A percentile compares a stretch with the other conserved stretches of the same genome.
Evolutionary conservation across 2,329 filamentous ascomycete genomes (phyloP).

Genomic region (Cercospora berteroae): DNA sequence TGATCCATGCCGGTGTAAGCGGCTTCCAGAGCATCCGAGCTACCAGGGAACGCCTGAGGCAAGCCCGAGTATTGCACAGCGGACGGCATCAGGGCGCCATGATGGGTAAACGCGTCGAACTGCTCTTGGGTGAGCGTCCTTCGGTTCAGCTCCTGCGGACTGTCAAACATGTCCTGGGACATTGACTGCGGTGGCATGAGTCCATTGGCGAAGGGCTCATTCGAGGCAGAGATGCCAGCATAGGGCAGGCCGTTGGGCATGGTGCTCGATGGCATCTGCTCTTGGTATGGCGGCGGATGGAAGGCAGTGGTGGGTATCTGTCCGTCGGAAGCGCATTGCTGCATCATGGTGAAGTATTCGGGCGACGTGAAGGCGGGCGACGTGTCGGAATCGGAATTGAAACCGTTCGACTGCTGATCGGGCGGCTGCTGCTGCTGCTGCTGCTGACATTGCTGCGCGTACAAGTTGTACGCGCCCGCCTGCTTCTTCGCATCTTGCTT

Average conservation of each 20-base stretch:
- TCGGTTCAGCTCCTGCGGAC: conserved; percentile 37
- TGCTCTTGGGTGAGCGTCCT: conserved; percentile 40
- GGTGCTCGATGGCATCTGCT: conserved; percentile 3
- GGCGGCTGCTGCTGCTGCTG: conserved; percentile 11
- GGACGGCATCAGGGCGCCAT: conserved; percentile 22
- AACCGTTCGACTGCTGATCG: conserved; percentile 12
- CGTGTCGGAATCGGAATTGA: conserved; percentile 34
- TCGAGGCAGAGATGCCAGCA: neutral
- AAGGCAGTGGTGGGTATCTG: conserved; percentile 14
- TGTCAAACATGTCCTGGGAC: conserved; percentile 32
- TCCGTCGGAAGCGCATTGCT: conserved; percentile 26
- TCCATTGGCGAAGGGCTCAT: conserved; percentile 16
- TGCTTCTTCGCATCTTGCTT: conserved; percentile 54
- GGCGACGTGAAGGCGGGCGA: conserved; percentile 34
- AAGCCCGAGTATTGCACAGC: conserved; percentile 20
- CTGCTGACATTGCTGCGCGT: conserved; percentile 21
- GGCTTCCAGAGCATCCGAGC: conserved; percentile 24
- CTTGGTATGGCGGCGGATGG: conserved; percentile 16
- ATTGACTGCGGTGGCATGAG: conserved; percentile 15
- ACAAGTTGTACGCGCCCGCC: conserved; percentile 32
- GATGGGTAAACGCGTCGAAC: conserved; percentile 38
- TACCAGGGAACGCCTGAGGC: conserved; percentile 21
- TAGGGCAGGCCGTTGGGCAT: conserved; percentile 13
- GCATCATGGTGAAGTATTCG: conserved; percentile 37
- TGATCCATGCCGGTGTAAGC: conserved; percentile 28